These are phyloP conservation scores for Penicillium sp. DNA, from an alignment of 2,329 filamentous ascomycete species.

Conservation along the genomic window DNA sequence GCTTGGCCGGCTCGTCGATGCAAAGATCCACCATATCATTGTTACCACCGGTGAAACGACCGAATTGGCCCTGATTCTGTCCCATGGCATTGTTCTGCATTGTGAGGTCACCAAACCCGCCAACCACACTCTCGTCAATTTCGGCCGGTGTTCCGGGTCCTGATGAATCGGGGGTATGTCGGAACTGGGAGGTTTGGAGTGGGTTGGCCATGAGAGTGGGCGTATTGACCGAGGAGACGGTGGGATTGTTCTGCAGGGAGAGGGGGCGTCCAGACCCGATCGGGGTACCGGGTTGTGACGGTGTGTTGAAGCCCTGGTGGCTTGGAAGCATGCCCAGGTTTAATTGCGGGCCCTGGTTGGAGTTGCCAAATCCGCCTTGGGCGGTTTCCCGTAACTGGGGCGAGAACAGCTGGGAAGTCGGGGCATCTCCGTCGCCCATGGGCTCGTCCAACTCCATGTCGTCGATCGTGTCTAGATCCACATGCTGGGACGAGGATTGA, in stretches of 20 bases:
- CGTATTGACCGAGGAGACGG: conserved; percentile 94
- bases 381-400: conserved; percentile 67
- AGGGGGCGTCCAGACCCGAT: conserved; percentile 66
- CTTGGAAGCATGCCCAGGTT: conserved; percentile 74
- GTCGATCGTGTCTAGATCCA: conserved; percentile 78
- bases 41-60: conserved; percentile 45
- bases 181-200: conserved; percentile 56
- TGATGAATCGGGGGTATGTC: conserved; percentile 62
- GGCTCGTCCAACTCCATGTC: conserved; percentile 97
- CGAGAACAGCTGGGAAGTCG: conserved; percentile 45
- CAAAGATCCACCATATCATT: conserved; percentile 58
- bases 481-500: conserved; percentile 31
- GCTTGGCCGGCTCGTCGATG: conserved; percentile 93
- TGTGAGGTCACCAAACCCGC: conserved; percentile 60
- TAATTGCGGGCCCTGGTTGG: conserved; percentile 63
- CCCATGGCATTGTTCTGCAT: conserved; percentile 50
- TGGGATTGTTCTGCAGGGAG: conserved; percentile 85
- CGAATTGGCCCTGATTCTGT: conserved; percentile 41
- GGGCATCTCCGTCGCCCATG: conserved; percentile 51
- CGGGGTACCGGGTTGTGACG: conserved; percentile 82
- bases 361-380: conserved; percentile 59
- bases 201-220: conserved; percentile 82
- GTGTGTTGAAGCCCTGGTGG: conserved; percentile 71
- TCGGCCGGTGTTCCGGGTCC: conserved; percentile 68
- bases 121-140: conserved; percentile 70